phyloP scores from a whole-genome alignment of 2,329 filamentous ascomycete genomes.

The Aureobasidium vineae region DNA sequence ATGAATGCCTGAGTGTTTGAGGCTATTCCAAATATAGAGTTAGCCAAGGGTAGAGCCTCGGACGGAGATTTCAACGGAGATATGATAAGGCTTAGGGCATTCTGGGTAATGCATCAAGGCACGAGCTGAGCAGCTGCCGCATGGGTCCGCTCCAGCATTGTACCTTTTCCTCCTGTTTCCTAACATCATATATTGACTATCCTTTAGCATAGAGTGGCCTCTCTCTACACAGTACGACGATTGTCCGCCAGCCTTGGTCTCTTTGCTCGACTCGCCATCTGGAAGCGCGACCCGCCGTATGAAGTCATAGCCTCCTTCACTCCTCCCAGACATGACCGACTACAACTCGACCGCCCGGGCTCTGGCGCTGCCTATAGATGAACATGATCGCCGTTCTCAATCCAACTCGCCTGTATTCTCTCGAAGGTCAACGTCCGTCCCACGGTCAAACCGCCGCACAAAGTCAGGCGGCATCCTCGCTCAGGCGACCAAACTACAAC shows the following conservation, averaged over 20 bases:
- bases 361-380: slow-evolving; percentile 53
- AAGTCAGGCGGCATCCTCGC: slow-evolving; percentile 43
- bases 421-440: slow-evolving; percentile 45
- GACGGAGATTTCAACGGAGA: slow-evolving; percentile 11
- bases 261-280: not conserved
- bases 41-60: not conserved
- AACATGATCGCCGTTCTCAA: slow-evolving; percentile 42
- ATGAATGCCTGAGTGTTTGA: not conserved
- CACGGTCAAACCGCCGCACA: slow-evolving; percentile 37
- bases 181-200: not conserved
- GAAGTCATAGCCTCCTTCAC: slow-evolving; percentile 18
- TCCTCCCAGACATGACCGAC: slow-evolving; percentile 38
- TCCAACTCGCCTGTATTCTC: slow-evolving; percentile 52
- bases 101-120: not conserved
- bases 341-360: slow-evolving; percentile 52
- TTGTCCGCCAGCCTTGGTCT: not conserved
- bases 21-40: not conserved
- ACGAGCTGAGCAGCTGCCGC: not conserved
- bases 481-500: slow-evolving; percentile 47
- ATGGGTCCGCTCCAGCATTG: not conserved
- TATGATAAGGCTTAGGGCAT: slow-evolving; percentile 7
- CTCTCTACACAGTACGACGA: not conserved
- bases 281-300: not conserved
- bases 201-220: not conserved
- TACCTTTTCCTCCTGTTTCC: not conserved